Base-by-base conservation (phyloP, 345 rosid species). In the Psidium guajava region DNA sequence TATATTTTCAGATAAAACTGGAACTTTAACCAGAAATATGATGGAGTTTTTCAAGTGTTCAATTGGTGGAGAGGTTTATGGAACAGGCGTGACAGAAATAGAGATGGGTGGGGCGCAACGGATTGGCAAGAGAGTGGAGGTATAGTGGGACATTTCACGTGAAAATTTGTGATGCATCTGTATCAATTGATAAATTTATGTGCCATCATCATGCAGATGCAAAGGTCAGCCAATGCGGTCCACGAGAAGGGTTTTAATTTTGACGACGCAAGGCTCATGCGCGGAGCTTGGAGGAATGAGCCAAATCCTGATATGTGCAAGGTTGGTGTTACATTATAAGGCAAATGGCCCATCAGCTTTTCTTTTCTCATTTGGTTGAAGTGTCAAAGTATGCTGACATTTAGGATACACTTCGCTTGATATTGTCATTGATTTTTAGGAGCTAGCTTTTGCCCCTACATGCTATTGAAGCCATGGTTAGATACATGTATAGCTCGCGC, bases 41-140 rank as follows among this genome's bases (percentile, higher is more conserved):
- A 98, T 98, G 99, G 99, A 98, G 93, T 98, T 98, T 88, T 98
- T 98, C 87, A 98, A 98, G 93, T 96, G 99, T 90, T 96, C 99
- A 54, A 95, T 98, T 91, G 99, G 97, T 87, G 99, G 98, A 86
- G 95, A 93, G 90, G 89, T 91, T 80, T 98, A 98, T 90, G 99
- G 99, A 85, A 88, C 93, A 87, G 99, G 99, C 85, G 82, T 94
- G 89, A 98, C 99, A 84, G 99, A 96, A 90, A 95, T 94, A 85
- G 99, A 98, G 89, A 91, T 88, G 89, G 99, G 93, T 47, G 91
- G 93, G 56, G 95, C 98, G 28, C 90, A 91, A 86, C 92, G 93
- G 83, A 93, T 82, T 89, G 99, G 99, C 87, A 85, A 90, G 69
- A 94, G 91, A 90, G 52, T 96, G 57, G 95, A 92, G 90, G 98